Evolutionary conservation across 1,284 basidiomycete genomes (phyloP), one percentile per base, ranked within the genome.

Genomic region (Ceratobasidium sp.): DNA sequence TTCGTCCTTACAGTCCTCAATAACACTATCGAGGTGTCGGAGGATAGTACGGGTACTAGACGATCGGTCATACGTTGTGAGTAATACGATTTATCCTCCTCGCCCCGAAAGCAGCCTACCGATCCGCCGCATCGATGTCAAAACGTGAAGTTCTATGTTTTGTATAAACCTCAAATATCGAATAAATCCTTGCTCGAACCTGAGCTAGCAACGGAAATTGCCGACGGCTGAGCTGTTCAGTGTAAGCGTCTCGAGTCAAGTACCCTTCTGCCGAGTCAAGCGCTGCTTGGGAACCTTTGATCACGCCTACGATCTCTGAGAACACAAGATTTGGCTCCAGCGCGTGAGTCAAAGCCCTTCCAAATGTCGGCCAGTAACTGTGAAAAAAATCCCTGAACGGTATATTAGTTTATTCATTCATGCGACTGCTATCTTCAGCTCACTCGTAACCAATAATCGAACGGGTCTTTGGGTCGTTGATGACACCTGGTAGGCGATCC

Each of bases 141-240:
- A 17, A 29, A 8, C 47, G 53, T 19, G 33, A 2, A 31, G 45
- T 36, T 33, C 71, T 75, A 44, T 45, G 19, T 31, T 59, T 69
- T 14, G 27, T 65, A 47, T 75, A 75, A 24, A 45, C 31, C 31
- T 75, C 74, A 50, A 71, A 75, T 6, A 75, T 62, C 17, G 54
- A 59, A 27, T 75, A 75, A 15, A 75, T 53, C 27, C 29, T 48
- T n/a, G 36, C 51, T n/a, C 74, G 74, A 17, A 57, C 56, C n/a
- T 57, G n/a, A 36, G 74, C 74, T 24, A 69, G 54, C 3, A 69
- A 27, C 22, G 66, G 54, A 54, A 69, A 69, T 17, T 69, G 66
- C 14, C 66, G 66, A 2, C 44, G 51, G 17, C 66, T 69, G 2
- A 69, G 54, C 1, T 22, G 11, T 9, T 69, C 44, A 19, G 57